Conservation (phyloP, 164 flowering plant genomes). For the Vitis cinerea region DNA sequence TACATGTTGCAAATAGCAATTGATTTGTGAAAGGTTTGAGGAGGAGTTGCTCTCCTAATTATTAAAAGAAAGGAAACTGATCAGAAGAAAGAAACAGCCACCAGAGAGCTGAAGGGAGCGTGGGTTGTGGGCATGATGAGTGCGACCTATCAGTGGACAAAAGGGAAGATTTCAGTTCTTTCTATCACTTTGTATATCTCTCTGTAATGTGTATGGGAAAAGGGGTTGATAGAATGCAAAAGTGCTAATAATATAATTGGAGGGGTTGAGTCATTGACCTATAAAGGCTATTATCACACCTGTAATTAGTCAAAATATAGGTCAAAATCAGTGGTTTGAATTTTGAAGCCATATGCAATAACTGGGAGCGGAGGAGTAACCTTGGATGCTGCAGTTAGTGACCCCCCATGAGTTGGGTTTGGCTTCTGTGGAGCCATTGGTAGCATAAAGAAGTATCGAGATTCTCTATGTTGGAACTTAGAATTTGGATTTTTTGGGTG, state of each 20-base stretch:
- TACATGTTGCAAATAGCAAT: neutral
- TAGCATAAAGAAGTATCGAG: no score
- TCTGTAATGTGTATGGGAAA: neutral
- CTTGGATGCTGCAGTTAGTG: conserved; percentile 29
- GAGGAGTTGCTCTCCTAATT: conserved; percentile 11
- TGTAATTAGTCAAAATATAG: neutral
- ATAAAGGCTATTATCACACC: neutral
- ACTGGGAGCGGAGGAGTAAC: neutral
- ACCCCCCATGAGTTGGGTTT: neutral
- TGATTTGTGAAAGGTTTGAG: conserved; percentile 3
- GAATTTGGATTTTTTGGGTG: no score
- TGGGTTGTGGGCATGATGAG: conserved; percentile 29
- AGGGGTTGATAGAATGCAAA: neutral
- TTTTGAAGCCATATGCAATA: conserved; percentile 1
- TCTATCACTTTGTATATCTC: neutral
- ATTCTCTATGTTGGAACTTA: no score
- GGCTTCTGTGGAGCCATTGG: neutral
- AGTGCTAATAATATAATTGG: neutral
- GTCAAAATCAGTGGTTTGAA: conserved; percentile 15
- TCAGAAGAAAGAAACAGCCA: neutral
- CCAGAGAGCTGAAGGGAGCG: conserved; percentile 2
- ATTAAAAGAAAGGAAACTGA: neutral
- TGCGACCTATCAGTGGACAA: conserved; percentile 39
- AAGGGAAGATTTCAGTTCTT: conserved; percentile 18
- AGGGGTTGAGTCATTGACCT: conserved; percentile 13